These are phyloP conservation scores for Rhododendron vialii DNA, from an alignment of 148 eudicot genomes.

Conservation along the genomic window DNA sequence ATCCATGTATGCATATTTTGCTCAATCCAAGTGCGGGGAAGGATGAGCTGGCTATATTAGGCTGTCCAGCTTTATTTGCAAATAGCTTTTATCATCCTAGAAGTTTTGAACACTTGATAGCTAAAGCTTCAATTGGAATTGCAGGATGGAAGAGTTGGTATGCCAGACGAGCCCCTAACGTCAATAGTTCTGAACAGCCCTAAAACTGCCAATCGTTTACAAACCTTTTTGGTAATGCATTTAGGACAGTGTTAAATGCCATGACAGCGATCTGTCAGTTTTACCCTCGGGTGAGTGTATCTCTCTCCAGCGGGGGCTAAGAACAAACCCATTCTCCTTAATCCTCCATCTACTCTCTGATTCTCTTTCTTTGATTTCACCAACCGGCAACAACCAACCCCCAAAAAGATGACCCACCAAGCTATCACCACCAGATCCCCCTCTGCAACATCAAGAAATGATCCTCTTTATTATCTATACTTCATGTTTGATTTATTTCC, in stretches of 20 bases:
- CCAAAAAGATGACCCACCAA: neutral
- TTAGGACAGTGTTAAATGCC: neutral
- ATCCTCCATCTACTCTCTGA: neutral
- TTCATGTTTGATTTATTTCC: neutral
- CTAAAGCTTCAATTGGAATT: neutral
- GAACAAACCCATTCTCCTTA: neutral
- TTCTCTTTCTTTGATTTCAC: neutral
- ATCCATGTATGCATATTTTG: neutral
- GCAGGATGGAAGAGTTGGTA: neutral
- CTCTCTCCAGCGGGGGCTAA: neutral
- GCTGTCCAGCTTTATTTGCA: neutral
- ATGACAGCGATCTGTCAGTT: neutral
- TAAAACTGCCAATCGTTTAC: neutral
- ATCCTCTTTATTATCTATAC: neutral
- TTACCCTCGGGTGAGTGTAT: neutral
- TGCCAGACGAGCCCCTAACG: neutral
- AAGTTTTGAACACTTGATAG: neutral
- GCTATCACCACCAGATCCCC: neutral
- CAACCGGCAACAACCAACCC: neutral
- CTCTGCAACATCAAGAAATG: neutral
- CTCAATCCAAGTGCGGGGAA: neutral
- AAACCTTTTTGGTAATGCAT: neutral
- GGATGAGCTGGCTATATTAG: neutral
- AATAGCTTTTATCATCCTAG: neutral
- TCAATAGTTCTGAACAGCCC: neutral